Percentiles rank a stretch among this genome's conserved stretches.
Evolutionary conservation across 1,284 basidiomycete genomes (phyloP).

Genomic region (Tilletia walkeri): DNA sequence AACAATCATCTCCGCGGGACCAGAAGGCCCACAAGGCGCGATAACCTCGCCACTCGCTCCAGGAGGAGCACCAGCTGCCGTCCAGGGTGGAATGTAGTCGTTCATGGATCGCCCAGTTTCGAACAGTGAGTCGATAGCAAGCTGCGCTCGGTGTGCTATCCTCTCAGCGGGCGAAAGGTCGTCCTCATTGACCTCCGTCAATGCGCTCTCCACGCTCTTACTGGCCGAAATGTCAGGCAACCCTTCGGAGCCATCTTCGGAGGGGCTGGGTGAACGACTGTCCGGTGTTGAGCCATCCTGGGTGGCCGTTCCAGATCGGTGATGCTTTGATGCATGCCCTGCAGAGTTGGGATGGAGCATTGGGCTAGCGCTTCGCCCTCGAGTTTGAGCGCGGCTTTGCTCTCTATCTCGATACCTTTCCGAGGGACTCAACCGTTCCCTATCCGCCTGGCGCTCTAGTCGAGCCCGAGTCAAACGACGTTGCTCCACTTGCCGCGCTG

Average conservation of each 20-base stretch:
- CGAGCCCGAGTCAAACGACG: constrained; percentile 22
- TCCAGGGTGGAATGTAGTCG: constrained; percentile 45
- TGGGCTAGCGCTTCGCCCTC: constrained; percentile 9
- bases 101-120: constrained; percentile 38
- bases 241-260: background rate
- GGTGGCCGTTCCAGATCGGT: constrained; percentile 37
- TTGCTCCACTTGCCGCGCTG: background rate
- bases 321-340: constrained; percentile 22
- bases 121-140: constrained; percentile 42
- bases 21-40: constrained; percentile 20
- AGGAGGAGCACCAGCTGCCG: constrained; percentile 31
- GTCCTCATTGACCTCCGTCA: constrained; percentile 20
- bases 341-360: background rate
- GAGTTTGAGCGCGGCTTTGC: constrained; percentile 21
- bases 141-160: constrained; percentile 31
- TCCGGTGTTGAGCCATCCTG: constrained; percentile 32
- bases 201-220: constrained; percentile 30
- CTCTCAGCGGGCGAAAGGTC: constrained; percentile 31
- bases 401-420: constrained; percentile 22
- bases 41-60: constrained; percentile 29
- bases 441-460: constrained; percentile 26
- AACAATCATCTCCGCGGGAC: constrained; percentile 24
- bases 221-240: background rate
- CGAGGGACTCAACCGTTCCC: constrained; percentile 26
- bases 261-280: constrained; percentile 21